Evolutionary conservation across 225 moss, liverwort and hornwort species (phyloP), one percentile per base, ranked within the genome.

Genomic region (Sphagnum tenellum): DNA sequence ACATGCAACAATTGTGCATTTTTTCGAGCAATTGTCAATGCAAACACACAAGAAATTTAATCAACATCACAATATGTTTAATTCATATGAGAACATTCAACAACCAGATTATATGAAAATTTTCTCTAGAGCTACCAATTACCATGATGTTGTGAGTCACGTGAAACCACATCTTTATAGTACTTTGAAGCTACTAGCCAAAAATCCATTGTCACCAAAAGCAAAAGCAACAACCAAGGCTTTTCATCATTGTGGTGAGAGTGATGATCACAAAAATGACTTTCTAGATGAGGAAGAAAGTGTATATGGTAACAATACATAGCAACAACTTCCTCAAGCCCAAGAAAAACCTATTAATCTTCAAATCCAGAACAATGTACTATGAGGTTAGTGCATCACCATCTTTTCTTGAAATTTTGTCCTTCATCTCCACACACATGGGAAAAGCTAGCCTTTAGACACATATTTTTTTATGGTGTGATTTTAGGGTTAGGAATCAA

Each of bases 361-460:
- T 81, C 59, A 81, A 78, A 62, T 81, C 81, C 2, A 78, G 61
- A 58, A 74, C 75, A 2, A 29, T 81, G 2, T 81, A 75, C 45
- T 78, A 72, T 51, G 77, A 81, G 77, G 29, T 29, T 1, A 29
- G 77, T 80, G 56, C 29, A 29, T 29, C 29, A 29, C 29, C 29
- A 29, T 29, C 29, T 29, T 1, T 29, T 29, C 1, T 29, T 29
- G 29, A 29, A 29, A 29, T 29, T 29, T 29, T 29, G 29, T 29
- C 29, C 29, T 29, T 29, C 29, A 29, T 29, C 29, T 29, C 29
- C 1, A 29, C 29, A 29, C 29, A 29, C 29, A 29, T 0, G 1
- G 29, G 29, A 29, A 29, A 29, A 29, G 29, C 1, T 29, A 29
- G 29, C 29, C 29, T 0, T 29, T 1, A 29, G 0, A 29, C 29